phyloP scores from a whole-genome alignment of 805 yeast species.

The Candida vartiovaarae region DNA sequence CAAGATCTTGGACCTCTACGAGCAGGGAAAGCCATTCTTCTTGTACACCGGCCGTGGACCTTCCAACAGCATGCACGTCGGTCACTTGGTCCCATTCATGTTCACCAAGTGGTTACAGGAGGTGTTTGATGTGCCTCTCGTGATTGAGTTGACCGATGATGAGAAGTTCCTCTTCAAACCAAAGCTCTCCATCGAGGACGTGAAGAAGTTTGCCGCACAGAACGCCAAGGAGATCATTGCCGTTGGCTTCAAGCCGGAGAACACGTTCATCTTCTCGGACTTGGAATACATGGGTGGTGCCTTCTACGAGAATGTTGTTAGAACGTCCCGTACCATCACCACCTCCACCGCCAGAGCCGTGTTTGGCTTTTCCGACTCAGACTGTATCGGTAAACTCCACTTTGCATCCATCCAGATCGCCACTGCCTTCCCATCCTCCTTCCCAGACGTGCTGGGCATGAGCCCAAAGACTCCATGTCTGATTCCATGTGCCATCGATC shows the following conservation, averaged over 20 bases:
- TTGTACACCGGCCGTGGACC: slow-evolving; percentile 98
- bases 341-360: slow-evolving; percentile 97
- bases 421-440: slow-evolving; percentile 91
- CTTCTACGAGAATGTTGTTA: slow-evolving; percentile 89
- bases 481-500: slow-evolving; percentile 98
- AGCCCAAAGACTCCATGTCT: slow-evolving; percentile 90
- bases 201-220: slow-evolving; percentile 67
- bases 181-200: slow-evolving; percentile 82
- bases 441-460: slow-evolving; percentile 85
- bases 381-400: slow-evolving; percentile 89
- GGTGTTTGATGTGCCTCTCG: slow-evolving; percentile 92
- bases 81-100: slow-evolving; percentile 92
- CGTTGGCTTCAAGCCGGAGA: slow-evolving; percentile 89
- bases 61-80: slow-evolving; percentile 90
- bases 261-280: slow-evolving; percentile 93
- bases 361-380: slow-evolving; percentile 92
- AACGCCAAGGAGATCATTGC: slow-evolving; percentile 92
- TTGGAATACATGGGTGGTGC: slow-evolving; percentile 88
- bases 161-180: slow-evolving; percentile 95
- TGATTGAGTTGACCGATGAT: slow-evolving; percentile 92
- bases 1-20: slow-evolving; percentile 79
- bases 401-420: slow-evolving; percentile 96
- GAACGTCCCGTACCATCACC: slow-evolving; percentile 90
- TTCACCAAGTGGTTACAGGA: slow-evolving; percentile 98
- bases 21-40: slow-evolving; percentile 92